Evolutionary conservation across 768 basidiomycete genomes (phyloP).

Genomic region (Rhizopogon rudus): DNA sequence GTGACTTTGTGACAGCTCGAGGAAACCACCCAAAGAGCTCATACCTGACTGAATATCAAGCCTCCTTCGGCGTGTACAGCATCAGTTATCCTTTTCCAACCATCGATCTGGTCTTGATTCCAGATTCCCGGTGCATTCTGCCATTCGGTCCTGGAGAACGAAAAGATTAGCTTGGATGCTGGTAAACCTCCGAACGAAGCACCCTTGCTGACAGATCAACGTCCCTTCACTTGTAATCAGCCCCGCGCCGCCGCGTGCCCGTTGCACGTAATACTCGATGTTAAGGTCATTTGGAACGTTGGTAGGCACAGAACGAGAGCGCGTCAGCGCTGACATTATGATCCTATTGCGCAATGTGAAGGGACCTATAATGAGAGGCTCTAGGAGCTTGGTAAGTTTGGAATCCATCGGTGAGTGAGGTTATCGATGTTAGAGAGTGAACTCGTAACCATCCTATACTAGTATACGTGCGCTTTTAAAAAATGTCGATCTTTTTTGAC

Average conservation of each 20-base stretch:
- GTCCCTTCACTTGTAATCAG: slow-evolving; percentile 37
- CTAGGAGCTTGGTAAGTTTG: slow-evolving; percentile 20
- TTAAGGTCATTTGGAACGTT: slow-evolving; percentile 35
- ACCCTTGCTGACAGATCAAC: slow-evolving; percentile 40
- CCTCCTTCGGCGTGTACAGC: slow-evolving; percentile 42
- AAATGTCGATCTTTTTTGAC: too few relatives aligned
- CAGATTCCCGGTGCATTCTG: slow-evolving; percentile 43
- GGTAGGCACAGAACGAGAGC: slow-evolving; percentile 32
- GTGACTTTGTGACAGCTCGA: background rate
- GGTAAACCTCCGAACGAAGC: background rate
- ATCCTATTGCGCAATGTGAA: slow-evolving; percentile 34
- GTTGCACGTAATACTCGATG: slow-evolving; percentile 37
- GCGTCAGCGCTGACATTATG: slow-evolving; percentile 36
- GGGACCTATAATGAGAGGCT: slow-evolving; percentile 32
- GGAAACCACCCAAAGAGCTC: background rate
- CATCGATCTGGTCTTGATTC: slow-evolving; percentile 37
- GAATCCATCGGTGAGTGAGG: background rate
- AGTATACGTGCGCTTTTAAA: too few relatives aligned
- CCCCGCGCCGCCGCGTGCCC: slow-evolving; percentile 33
- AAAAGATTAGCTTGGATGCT: background rate
- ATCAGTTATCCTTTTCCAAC: slow-evolving; percentile 43
- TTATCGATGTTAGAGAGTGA: background rate
- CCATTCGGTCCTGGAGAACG: slow-evolving; percentile 35
- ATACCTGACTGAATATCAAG: slow-evolving; percentile 41
- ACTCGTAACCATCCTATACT: too few relatives aligned